Evolutionary conservation across 164 flowering plant genomes (phyloP).

Genomic region (Magnolia kwangsiensis): DNA sequence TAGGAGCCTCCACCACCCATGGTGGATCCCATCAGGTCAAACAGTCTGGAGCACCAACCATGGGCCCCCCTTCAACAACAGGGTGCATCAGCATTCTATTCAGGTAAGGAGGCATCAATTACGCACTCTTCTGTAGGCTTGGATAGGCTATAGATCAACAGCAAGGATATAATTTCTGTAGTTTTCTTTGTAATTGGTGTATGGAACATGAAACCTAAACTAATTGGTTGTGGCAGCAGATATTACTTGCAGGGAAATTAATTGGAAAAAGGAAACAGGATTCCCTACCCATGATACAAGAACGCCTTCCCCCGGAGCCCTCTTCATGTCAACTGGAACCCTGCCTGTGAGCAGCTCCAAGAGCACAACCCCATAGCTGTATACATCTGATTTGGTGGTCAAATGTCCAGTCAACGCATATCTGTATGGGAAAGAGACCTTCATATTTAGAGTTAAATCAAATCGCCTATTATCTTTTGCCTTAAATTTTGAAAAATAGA

Average conservation of each 20-base stretch:
- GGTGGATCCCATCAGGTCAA: neutral
- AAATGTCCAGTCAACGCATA: slow-evolving; percentile 96
- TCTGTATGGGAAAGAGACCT: slow-evolving; percentile 31
- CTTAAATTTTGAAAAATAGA: neutral
- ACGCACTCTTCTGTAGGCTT: too few species aligned
- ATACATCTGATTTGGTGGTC: slow-evolving; percentile 96
- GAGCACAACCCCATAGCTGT: slow-evolving; percentile 97
- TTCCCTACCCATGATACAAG: slow-evolving; percentile 89
- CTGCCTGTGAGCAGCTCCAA: slow-evolving; percentile 94
- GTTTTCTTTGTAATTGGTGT: too few species aligned
- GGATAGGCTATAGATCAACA: too few species aligned
- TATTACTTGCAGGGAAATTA: neutral
- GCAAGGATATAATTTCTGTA: too few species aligned
- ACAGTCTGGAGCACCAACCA: neutral
- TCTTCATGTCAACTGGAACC: slow-evolving; percentile 86
- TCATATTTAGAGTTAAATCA: neutral
- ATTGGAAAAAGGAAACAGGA: neutral
- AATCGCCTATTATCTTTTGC: neutral
- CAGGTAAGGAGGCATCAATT: too few species aligned
- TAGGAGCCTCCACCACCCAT: neutral
- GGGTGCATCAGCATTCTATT: too few species aligned
- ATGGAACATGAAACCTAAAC: neutral
- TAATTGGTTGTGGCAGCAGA: neutral
- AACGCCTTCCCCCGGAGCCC: slow-evolving; percentile 79
- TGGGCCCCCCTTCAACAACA: too few species aligned